Base-by-base conservation (phyloP, 306 rosid genomes). In the Quillaja saponaria region DNA sequence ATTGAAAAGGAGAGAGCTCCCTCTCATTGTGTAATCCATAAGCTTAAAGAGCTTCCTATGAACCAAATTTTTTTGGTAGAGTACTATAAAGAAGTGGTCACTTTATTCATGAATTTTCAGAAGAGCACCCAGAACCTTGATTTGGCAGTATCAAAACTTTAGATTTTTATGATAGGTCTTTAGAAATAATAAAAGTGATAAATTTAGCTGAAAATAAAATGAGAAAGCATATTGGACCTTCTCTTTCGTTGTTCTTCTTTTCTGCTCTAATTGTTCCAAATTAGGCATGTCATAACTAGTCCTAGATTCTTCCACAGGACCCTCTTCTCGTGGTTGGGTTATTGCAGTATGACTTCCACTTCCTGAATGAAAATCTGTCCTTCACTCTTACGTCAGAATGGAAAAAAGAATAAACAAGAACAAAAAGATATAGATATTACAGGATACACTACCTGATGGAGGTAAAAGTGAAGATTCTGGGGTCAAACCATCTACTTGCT, bases 261-360 rank as follows among this genome's bases (percentile, higher is more conserved):
- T 82, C 80, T 54, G 83, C 73, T 69, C 83, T 49, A n/a, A 58
- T 14, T 69, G 75, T 66, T 72, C 79, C 64, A 21, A 69, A 54
- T 66, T 67, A 53, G 81, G 68, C 28, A 49, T 39, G 9, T 56
- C 34, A 19, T 42, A 53, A 63, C 49, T 71, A 68, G 13, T 39
- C 39, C 39, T 47, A 53, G 61, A 58, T 55, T 76, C 84, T 40
- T 78, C 78, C 42, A 18, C 45, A 47, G 67, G 64, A 13, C 50
- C 16, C 15, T 45, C 69, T 52, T 52, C 66, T 68, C 2, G 56
- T 21, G 41, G 57, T 68, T 80, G 72, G 14, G 59, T 49, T 48
- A 40, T 46, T 49, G 31, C 33, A 15, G 14, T 64, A 70, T 71
- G 18, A 35, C 44, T 49, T 78, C 67, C 78, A 44, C 52, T 76